A percentile compares a stretch with the other conserved stretches of the same genome.
Conservation (phyloP, 768 basidiomycete genomes). For the Boletus vermiculosoides region DNA sequence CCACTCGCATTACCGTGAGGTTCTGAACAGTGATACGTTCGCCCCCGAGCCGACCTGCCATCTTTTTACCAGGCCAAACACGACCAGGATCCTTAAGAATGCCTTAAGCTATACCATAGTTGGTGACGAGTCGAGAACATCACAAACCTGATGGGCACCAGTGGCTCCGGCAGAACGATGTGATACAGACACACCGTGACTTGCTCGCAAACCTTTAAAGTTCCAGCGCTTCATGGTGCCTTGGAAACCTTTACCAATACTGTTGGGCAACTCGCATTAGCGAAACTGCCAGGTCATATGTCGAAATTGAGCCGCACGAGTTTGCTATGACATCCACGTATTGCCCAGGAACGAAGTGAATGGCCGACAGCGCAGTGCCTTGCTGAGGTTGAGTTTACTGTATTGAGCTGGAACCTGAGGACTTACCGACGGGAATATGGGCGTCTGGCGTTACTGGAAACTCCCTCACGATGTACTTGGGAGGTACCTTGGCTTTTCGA, state of each 20-base stretch:
- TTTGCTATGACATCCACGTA: slow-evolving; percentile 89
- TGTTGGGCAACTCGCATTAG: slow-evolving; percentile 34
- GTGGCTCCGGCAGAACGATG: slow-evolving; percentile 93
- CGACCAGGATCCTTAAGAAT: slow-evolving; percentile 84
- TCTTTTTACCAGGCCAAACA: slow-evolving; percentile 96
- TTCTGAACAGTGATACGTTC: slow-evolving; percentile 83
- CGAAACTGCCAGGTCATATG: neutral
- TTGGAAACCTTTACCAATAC: slow-evolving; percentile 96
- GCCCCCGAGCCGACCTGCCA: slow-evolving; percentile 93
- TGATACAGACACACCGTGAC: slow-evolving; percentile 94
- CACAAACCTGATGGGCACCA: slow-evolving; percentile 86
- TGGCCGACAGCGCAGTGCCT: slow-evolving; percentile 88
- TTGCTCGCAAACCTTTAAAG: slow-evolving; percentile 86
- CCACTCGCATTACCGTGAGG: slow-evolving; percentile 84
- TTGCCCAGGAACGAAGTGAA: slow-evolving; percentile 97
- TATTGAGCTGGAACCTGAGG: neutral
- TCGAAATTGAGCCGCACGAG: slow-evolving; percentile 55
- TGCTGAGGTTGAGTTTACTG: neutral
- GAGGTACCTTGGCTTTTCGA: slow-evolving; percentile 70
- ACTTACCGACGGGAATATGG: slow-evolving; percentile 82
- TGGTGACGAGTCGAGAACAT: neutral
- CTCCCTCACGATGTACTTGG: slow-evolving; percentile 84
- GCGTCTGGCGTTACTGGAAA: slow-evolving; percentile 89
- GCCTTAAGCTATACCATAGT: neutral
- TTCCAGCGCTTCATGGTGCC: slow-evolving; percentile 97